Conservation (phyloP, 1,284 basidiomycete species). For the Heterobasidion irregulare region DNA sequence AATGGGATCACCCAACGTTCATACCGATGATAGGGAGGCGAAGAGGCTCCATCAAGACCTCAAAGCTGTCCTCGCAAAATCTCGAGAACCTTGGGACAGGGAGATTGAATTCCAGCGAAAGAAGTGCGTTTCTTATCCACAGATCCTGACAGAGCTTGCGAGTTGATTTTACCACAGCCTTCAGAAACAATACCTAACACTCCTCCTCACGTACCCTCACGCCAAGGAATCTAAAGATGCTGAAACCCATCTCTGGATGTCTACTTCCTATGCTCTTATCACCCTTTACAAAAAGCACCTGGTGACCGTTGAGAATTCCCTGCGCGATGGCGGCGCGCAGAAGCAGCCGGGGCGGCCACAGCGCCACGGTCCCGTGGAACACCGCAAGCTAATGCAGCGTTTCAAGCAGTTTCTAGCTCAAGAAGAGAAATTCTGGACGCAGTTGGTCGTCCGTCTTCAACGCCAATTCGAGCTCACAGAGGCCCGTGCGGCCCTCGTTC, state of each 20-base stretch:
- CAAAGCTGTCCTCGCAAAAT: constrained; percentile 57
- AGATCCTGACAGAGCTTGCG: neutral
- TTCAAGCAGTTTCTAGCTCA: constrained; percentile 82
- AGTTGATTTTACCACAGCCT: constrained; percentile 37
- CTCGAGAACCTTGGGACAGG: constrained; percentile 70
- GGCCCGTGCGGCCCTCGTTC: constrained; percentile 43
- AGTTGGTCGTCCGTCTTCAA: constrained; percentile 65
- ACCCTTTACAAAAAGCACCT: constrained; percentile 76
- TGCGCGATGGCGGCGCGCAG: constrained; percentile 38
- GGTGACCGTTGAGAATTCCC: constrained; percentile 53
- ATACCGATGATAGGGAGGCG: constrained; percentile 46
- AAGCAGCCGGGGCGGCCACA: constrained; percentile 28
- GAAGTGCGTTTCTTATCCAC: constrained; percentile 30
- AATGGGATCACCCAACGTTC: neutral
- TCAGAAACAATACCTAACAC: constrained; percentile 65
- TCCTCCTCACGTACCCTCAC: constrained; percentile 71
- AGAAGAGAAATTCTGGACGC: constrained; percentile 85
- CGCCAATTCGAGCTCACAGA: constrained; percentile 60
- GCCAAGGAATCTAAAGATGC: constrained; percentile 73
- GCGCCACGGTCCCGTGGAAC: constrained; percentile 59
- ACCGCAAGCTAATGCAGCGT: constrained; percentile 78
- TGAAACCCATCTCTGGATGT: constrained; percentile 85
- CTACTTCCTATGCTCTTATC: constrained; percentile 86
- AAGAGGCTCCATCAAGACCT: constrained; percentile 58
- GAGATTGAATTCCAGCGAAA: constrained; percentile 81